A percentile compares a stretch with the other conserved stretches of the same genome.
Conservation (phyloP, 257 asterid species). For the Schizonepeta tenuifolia region DNA sequence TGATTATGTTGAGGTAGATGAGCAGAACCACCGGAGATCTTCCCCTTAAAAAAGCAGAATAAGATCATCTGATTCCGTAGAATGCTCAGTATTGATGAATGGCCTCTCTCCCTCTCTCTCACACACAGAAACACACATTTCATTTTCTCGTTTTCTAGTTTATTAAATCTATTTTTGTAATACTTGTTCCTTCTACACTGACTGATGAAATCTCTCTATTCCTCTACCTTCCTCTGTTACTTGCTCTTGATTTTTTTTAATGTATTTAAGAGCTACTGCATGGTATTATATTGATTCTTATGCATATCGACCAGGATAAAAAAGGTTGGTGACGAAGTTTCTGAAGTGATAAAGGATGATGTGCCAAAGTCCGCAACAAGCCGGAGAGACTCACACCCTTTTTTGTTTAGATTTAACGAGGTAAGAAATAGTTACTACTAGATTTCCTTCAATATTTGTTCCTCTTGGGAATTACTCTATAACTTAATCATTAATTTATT, state of each 20-base stretch:
- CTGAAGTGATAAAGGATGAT: slow-evolving; percentile 38
- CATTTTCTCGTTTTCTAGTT: neutral
- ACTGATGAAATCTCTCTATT: neutral
- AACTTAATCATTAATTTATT: neutral
- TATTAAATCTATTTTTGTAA: neutral
- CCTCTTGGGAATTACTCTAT: neutral
- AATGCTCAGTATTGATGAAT: no score
- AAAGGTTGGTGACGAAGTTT: slow-evolving; percentile 52
- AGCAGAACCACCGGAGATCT: slow-evolving; percentile 2
- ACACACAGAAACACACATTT: no score
- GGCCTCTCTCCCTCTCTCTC: no score
- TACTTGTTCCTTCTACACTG: neutral
- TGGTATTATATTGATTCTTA: neutral
- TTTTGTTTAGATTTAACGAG: slow-evolving; percentile 86
- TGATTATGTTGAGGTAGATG: neutral
- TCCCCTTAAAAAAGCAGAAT: neutral
- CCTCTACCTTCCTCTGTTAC: slow-evolving; percentile 20
- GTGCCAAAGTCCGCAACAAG: slow-evolving; percentile 43
- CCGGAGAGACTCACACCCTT: slow-evolving; percentile 76
- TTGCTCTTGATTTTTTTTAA: neutral
- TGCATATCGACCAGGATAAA: slow-evolving; percentile 56
- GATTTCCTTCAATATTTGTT: neutral
- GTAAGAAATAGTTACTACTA: slow-evolving; percentile 36
- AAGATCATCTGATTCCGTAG: neutral
- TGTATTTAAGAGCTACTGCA: neutral